These are phyloP conservation scores for Ogataea zsoltii DNA, from an alignment of 805 yeast species.

Conservation along the genomic window DNA sequence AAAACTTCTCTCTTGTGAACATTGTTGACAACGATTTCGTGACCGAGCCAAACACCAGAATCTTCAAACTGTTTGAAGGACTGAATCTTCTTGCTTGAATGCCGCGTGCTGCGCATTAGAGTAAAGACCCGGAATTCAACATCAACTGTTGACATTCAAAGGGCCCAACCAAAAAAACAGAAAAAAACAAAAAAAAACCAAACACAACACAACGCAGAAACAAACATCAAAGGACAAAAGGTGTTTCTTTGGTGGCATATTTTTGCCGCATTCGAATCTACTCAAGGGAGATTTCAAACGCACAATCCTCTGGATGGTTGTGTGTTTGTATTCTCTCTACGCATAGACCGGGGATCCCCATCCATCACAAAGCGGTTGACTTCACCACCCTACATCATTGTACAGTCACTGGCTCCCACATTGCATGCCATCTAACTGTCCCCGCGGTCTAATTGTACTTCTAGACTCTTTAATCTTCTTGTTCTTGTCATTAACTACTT, in stretches of 20 bases:
- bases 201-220: neutral
- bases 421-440: neutral
- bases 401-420: no score
- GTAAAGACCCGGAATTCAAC: conserved; percentile 1
- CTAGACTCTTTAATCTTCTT: conserved; percentile 10
- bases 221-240: neutral
- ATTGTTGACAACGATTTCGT: conserved; percentile 86
- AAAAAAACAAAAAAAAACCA: neutral
- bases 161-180: neutral
- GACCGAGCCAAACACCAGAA: conserved; percentile 48
- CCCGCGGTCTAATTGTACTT: conserved; percentile 15
- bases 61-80: conserved; percentile 53
- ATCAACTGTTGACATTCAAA: conserved; percentile 10
- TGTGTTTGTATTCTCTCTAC: no score
- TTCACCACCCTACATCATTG: no score
- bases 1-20: conserved; percentile 74
- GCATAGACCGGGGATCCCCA: no score
- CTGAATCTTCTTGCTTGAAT: conserved; percentile 2
- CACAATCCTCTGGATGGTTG: no score
- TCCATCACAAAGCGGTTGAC: no score
- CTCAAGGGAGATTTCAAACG: no score
- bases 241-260: no score
- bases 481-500: conserved; percentile 3
- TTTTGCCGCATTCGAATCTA: no score
- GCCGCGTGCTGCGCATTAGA: neutral